Conservation (phyloP, 2,329 filamentous ascomycete genomes). For the Diatrype stigma region DNA sequence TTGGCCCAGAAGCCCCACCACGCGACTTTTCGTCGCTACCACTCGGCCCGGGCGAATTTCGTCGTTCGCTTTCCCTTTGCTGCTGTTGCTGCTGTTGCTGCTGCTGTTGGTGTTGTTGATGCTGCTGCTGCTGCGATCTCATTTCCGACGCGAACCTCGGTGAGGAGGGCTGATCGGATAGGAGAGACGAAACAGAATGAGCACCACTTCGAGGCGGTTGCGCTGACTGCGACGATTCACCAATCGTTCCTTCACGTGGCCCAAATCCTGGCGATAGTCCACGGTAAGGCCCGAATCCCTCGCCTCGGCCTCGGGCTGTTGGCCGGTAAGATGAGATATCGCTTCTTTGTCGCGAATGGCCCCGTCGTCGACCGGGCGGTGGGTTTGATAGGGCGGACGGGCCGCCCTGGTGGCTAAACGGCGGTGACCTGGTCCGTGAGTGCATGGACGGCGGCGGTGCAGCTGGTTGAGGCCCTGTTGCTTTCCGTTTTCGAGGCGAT, state of each 20-base stretch:
- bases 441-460: conserved; percentile 43
- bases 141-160: conserved; percentile 24
- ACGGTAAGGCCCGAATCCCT: conserved; percentile 29
- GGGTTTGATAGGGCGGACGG: conserved; percentile 50
- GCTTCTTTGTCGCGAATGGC: conserved; percentile 62
- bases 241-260: conserved; percentile 29
- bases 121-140: conserved; percentile 19
- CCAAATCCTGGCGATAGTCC: conserved; percentile 35
- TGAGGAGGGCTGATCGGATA: conserved; percentile 36
- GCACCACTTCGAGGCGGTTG: conserved; percentile 30
- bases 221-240: conserved; percentile 24
- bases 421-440: conserved; percentile 47
- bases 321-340: conserved; percentile 52
- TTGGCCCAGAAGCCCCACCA: conserved; percentile 24
- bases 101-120: conserved; percentile 10
- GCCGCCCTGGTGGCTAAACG: conserved; percentile 45
- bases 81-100: conserved; percentile 16
- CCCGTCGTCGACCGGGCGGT: conserved; percentile 49
- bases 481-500: conserved; percentile 83
- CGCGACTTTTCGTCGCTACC: conserved; percentile 32
- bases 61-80: conserved; percentile 24
- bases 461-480: conserved; percentile 50
- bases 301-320: conserved; percentile 33
- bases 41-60: conserved; percentile 25
- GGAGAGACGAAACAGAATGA: conserved; percentile 42